A percentile compares a stretch with the other conserved stretches of the same genome.
Conservation (phyloP, 2,329 filamentous ascomycete species). For the Hirsutella thompsonii region DNA sequence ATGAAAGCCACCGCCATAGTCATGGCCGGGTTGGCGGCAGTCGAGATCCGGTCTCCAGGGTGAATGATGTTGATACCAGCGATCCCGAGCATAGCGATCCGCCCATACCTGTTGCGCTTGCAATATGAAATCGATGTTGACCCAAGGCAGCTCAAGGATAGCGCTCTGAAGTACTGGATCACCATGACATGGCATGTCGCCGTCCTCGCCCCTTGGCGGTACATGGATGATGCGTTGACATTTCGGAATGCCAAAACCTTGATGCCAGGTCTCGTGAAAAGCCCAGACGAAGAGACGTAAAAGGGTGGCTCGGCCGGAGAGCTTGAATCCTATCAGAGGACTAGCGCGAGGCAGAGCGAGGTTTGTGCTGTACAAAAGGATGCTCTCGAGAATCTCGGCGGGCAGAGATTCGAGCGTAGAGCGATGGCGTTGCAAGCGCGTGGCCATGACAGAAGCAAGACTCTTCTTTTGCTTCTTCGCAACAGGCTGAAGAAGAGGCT, state of each 20-base stretch:
- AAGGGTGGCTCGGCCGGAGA: conserved; percentile 28
- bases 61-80: conserved; percentile 20
- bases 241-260: conserved; percentile 19
- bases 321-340: conserved; percentile 28
- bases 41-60: conserved; percentile 5
- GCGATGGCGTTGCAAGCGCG: conserved; percentile 12
- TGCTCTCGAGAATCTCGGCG: conserved; percentile 38
- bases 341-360: conserved; percentile 31
- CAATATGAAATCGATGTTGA: conserved; percentile 30
- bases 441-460: conserved; percentile 16
- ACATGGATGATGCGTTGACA: conserved; percentile 6
- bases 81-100: conserved; percentile 20
- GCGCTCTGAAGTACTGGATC: conserved; percentile 31
- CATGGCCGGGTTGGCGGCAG: conserved; percentile 5
- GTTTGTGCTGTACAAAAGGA: conserved; percentile 37
- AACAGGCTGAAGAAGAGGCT: conserved; percentile 2
- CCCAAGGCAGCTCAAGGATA: conserved; percentile 30
- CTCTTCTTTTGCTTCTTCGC: conserved; percentile 15
- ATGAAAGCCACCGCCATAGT: conserved; percentile 10
- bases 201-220: conserved; percentile 3
- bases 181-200: conserved; percentile 13
- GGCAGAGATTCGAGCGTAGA: conserved; percentile 26
- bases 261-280: conserved; percentile 25
- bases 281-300: conserved; percentile 22
- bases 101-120: conserved; percentile 35